Conservation (phyloP, 2,329 filamentous ascomycete species). For the Dothideomycetes sp. region DNA sequence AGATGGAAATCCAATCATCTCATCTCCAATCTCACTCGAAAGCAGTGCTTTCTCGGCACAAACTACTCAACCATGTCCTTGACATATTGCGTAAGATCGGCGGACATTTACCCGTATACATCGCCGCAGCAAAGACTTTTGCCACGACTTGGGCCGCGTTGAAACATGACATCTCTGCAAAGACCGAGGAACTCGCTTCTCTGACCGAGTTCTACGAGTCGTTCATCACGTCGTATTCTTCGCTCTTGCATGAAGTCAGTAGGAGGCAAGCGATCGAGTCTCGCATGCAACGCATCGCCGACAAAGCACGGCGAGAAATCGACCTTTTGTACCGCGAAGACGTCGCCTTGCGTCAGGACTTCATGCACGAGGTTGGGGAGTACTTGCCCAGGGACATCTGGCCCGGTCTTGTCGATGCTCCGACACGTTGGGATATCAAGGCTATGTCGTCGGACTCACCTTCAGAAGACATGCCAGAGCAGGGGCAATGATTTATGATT, state of each 20-base stretch:
- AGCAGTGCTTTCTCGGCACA: constrained; percentile 46
- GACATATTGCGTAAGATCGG: constrained; percentile 59
- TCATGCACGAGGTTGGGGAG: constrained; percentile 74
- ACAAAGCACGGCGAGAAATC: constrained; percentile 67
- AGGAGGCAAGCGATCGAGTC: constrained; percentile 64
- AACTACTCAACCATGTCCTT: constrained; percentile 54
- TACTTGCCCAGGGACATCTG: constrained; percentile 83
- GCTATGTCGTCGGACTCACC: not conserved
- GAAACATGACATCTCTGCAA: constrained; percentile 56
- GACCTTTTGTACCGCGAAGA: constrained; percentile 64
- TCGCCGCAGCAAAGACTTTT: constrained; percentile 57
- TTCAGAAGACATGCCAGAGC: not conserved
- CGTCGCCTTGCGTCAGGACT: constrained; percentile 60
- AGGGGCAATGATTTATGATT: too few relatives aligned
- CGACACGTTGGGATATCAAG: constrained; percentile 19
- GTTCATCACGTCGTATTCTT: constrained; percentile 76
- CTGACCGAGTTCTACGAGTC: constrained; percentile 78
- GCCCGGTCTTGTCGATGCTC: constrained; percentile 54
- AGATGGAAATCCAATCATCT: constrained; percentile 65
- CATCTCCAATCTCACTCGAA: constrained; percentile 56
- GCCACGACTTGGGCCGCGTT: constrained; percentile 62
- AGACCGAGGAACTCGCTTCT: constrained; percentile 66
- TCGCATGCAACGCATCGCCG: constrained; percentile 63
- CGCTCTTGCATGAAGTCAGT: constrained; percentile 73
- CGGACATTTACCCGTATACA: constrained; percentile 53